phyloP scores from a whole-genome alignment of 2,329 filamentous ascomycete species.

The Ambrosiella xylebori region DNA sequence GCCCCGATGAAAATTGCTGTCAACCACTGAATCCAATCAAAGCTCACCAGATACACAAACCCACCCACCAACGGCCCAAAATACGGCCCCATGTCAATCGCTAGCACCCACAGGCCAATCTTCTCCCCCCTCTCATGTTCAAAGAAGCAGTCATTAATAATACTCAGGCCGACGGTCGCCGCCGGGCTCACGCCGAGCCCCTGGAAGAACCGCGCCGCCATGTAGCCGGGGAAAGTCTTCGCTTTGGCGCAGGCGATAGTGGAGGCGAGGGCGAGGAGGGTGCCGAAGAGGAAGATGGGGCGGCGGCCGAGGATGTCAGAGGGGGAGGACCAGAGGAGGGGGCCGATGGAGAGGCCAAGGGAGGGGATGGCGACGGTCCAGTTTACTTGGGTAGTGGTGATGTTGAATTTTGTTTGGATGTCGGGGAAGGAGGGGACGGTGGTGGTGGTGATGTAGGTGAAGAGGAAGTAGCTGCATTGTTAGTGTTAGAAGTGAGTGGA shows the following conservation, averaged over 20 bases:
- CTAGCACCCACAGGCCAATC: slow-evolving; percentile 38
- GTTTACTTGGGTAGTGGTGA: slow-evolving; percentile 30
- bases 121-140: slow-evolving; percentile 38
- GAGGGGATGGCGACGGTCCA: slow-evolving; percentile 37
- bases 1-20: slow-evolving; percentile 34
- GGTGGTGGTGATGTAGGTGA: slow-evolving; percentile 40
- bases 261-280: slow-evolving; percentile 20
- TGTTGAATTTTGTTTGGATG: slow-evolving; percentile 29
- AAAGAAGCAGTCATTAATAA: slow-evolving; percentile 38
- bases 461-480: slow-evolving; percentile 32
- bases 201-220: slow-evolving; percentile 42
- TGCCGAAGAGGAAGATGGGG: slow-evolving; percentile 28
- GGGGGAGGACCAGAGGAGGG: slow-evolving; percentile 30
- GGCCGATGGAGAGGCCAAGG: slow-evolving; percentile 33
- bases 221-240: slow-evolving; percentile 29
- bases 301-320: slow-evolving; percentile 36
- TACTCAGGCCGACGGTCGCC: slow-evolving; percentile 35
- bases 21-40: slow-evolving; percentile 37
- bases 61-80: slow-evolving; percentile 30
- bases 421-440: slow-evolving; percentile 35
- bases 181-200: slow-evolving; percentile 37
- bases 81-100: slow-evolving; percentile 34
- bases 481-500: neutral
- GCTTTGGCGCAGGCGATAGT: slow-evolving; percentile 21
- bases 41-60: slow-evolving; percentile 29